Percentiles rank a stretch among this genome's conserved stretches.
These are phyloP conservation scores for Fraxinus americana DNA, from an alignment of 257 asterid genomes.

Conservation along the genomic window DNA sequence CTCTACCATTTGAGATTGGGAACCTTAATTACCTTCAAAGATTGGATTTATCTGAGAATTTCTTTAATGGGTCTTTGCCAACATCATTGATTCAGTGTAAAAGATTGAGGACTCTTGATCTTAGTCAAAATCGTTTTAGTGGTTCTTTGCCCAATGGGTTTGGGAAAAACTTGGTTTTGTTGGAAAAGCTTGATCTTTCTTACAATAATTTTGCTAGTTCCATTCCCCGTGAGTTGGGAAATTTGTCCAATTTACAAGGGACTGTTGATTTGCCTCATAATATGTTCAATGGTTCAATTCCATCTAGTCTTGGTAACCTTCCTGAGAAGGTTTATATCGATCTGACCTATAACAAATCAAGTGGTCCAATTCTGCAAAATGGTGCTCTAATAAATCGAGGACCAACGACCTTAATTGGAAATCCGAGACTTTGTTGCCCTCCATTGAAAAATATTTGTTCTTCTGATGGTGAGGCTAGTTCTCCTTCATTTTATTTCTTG, in stretches of 20 bases:
- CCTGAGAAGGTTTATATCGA: slow-evolving; percentile 91
- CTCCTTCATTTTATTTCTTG: slow-evolving; percentile 63
- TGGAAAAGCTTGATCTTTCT: slow-evolving; percentile 75
- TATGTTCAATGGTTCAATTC: slow-evolving; percentile 68
- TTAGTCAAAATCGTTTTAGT: slow-evolving; percentile 60
- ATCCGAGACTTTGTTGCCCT: slow-evolving; percentile 85
- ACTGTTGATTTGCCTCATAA: slow-evolving; percentile 82
- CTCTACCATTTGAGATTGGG: slow-evolving; percentile 64
- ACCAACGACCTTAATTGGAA: slow-evolving; percentile 94
- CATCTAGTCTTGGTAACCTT: slow-evolving; percentile 75
- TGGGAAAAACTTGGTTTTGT: slow-evolving; percentile 53
- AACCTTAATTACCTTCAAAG: slow-evolving; percentile 61
- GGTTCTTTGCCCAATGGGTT: slow-evolving; percentile 65
- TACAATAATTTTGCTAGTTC: slow-evolving; percentile 59
- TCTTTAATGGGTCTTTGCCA: slow-evolving; percentile 70
- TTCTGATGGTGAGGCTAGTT: slow-evolving; percentile 42
- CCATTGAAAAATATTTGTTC: slow-evolving; percentile 74
- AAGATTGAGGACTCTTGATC: slow-evolving; percentile 58
- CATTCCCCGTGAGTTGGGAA: slow-evolving; percentile 71
- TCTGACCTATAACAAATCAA: slow-evolving; percentile 66
- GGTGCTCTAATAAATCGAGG: slow-evolving; percentile 86
- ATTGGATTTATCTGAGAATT: slow-evolving; percentile 71
- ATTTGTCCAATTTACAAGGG: slow-evolving; percentile 65
- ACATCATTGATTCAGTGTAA: slow-evolving; percentile 52
- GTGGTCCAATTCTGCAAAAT: slow-evolving; percentile 85